Evolutionary conservation across 192 early-diverging fungal genomes (phyloP).

Genomic region (Linnemannia zychae): DNA sequence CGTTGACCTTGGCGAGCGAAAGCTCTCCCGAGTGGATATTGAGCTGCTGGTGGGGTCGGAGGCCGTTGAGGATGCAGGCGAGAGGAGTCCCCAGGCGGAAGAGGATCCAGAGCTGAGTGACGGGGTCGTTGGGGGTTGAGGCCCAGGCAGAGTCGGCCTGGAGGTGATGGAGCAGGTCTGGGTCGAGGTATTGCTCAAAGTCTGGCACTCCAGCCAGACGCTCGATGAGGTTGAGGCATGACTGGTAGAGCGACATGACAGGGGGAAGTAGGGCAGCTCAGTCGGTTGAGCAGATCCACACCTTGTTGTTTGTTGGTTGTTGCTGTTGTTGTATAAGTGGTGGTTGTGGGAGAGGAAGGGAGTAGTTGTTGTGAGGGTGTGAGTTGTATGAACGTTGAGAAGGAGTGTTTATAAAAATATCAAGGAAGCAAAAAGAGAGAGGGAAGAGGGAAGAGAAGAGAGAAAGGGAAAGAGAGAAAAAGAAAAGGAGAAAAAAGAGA

Average conservation of each 20-base stretch:
- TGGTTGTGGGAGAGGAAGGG: neutral
- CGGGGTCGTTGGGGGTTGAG: constrained; percentile 65
- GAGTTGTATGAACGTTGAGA: constrained; percentile 7
- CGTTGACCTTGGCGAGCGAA: constrained; percentile 65
- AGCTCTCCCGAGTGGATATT: constrained; percentile 60
- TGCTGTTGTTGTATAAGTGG: neutral
- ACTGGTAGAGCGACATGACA: constrained; percentile 76
- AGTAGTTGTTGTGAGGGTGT: constrained; percentile 13
- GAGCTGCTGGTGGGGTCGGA: constrained; percentile 70
- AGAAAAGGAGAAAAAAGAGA: neutral
- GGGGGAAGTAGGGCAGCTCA: constrained; percentile 11
- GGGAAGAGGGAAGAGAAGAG: neutral
- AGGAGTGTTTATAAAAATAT: constrained; percentile 10
- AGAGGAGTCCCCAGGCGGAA: constrained; percentile 80
- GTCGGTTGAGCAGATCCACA: constrained; percentile 10
- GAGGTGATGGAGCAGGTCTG: constrained; percentile 57
- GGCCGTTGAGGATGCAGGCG: constrained; percentile 78
- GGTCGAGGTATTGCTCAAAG: constrained; percentile 74
- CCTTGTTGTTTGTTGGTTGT: neutral
- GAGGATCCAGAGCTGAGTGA: constrained; percentile 78
- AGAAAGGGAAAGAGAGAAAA: neutral
- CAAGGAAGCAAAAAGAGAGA: neutral
- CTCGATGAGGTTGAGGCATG: constrained; percentile 77
- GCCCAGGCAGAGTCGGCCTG: constrained; percentile 33
- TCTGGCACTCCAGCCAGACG: constrained; percentile 79